Evolutionary conservation across 371 early-diverging fungal species (phyloP), one percentile per base, ranked within the genome.

Genomic region (Mortierella sp.): DNA sequence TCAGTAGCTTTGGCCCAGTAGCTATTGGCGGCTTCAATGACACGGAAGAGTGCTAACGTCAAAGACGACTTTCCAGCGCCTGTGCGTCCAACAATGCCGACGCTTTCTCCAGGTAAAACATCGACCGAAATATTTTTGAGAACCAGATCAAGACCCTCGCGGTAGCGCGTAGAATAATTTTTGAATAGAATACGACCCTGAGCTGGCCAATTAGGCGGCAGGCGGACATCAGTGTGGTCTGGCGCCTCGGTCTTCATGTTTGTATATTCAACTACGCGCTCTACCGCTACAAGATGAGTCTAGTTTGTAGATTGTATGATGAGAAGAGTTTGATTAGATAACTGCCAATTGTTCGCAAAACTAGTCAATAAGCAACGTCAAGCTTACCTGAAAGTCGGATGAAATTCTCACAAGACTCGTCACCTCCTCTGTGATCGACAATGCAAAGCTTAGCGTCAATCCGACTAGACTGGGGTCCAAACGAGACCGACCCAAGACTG

Each of bases 221-320:
- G 83, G 3, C 35, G 37, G 6, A 64, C 56, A 31, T 83, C 77
- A 1, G 79, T 72, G 7, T 64, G 54, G 2, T 66, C 78, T 2
- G 83, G 86, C 1, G 90, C 90, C 57, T 92, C 91, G 2, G 88
- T 85, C 8, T 89, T 89, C 42, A 96, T 78, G 22, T 94, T 90
- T 45, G 89, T 89, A 76, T 96, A 96, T 80, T 98, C 97, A 61
- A 92, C 86, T 63, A 96, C 88, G 54, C 97, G 93, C 82, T 95
- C 97, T 45, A 96, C 92, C 8, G 96, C 86, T 2, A 94, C 92
- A 68, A 97, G 90, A 45, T 93, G 93, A 64, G 89, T 93, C 83
- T 77, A 40, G n/a, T 57, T 32, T 31, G 23, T 26, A 37, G 1
- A 35, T n/a, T 12, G 2, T 51, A 1, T 43, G 3, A 13, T 37